Base-by-base conservation (phyloP, 495 filamentous ascomycete species). In the Aspergillus nanangensis region DNA sequence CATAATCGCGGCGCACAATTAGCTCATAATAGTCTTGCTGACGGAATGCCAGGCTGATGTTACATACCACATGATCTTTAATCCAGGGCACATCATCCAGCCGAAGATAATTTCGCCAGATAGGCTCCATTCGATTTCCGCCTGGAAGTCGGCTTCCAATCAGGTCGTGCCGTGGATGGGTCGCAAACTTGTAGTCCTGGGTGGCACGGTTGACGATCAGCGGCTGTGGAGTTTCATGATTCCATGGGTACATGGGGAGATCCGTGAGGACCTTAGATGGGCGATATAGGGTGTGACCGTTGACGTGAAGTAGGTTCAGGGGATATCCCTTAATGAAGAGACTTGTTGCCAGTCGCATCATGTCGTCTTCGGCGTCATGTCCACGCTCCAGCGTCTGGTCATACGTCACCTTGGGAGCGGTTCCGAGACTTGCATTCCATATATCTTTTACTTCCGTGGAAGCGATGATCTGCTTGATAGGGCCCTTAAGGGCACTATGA, bases 181-280 rank as follows among this genome's bases (percentile, higher is more conserved):
- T 20, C 4, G 56, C 35, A 5, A 31, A 17, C 1, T 58, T 44
- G 13, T 19, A 40, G 3, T 56, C 44, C 3, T 19, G 19, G 23
- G 34, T 56, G 8, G 53, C 17, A 10, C 50, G 41, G 13, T 36
- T 14, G 41, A 62, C 60, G 11, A 46, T 25, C 56, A 53, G 60
- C n/a, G n/a, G n/a, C 13, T 51, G 44, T 1, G 13, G 3, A 3
- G 14, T 50, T 8, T 44, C 20, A 41, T 68, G 56, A 23, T 62
- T 49, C 52, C 56, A 67, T 2, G 48, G 20, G 38, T 66, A 68
- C 1, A 40, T 22, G 0, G 67, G 65, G 1, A 68, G 37, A 34
- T 64, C 56, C 1, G 7, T 5, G 4, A 39, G 8, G 3, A 34
- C 3, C 31, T 34, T 14, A 32, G 10, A 10, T 32, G 10, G 29